Evolutionary conservation across 257 asterid species (phyloP).

Genomic region (Nicotiana undulata): DNA sequence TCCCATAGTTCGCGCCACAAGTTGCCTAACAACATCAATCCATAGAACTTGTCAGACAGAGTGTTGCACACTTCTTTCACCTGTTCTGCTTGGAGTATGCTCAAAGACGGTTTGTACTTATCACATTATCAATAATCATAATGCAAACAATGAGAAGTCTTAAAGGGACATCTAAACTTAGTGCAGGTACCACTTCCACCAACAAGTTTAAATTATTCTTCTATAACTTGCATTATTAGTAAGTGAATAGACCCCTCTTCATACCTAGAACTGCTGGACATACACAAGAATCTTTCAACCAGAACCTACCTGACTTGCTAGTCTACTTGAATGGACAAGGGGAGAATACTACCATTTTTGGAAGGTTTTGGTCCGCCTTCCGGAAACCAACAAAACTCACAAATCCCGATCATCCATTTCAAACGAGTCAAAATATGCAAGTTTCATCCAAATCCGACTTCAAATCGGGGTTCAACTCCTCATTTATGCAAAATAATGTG

Average conservation of each 20-base stretch:
- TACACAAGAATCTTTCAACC: background rate
- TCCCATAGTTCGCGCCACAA: conserved; percentile 99
- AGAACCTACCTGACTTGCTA: background rate
- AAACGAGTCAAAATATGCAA: too few relatives aligned
- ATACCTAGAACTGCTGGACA: background rate
- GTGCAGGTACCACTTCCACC: background rate
- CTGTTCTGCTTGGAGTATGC: background rate
- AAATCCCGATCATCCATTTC: too few relatives aligned
- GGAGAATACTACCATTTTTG: background rate
- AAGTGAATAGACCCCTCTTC: background rate
- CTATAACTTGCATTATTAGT: background rate
- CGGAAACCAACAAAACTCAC: too few relatives aligned
- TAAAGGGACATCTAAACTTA: background rate
- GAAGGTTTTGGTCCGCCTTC: background rate
- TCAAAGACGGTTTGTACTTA: background rate
- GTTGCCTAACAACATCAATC: conserved; percentile 55
- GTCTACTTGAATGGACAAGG: background rate
- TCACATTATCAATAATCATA: background rate
- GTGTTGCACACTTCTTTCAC: background rate
- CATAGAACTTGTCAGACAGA: background rate
- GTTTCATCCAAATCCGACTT: too few relatives aligned
- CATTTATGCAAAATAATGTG: background rate
- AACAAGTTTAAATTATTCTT: background rate
- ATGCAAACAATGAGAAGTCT: background rate
- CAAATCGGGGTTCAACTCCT: background rate